These are phyloP conservation scores for Pseudopithomyces maydicus DNA, from an alignment of 2,329 filamentous ascomycete genomes.

Conservation along the genomic window DNA sequence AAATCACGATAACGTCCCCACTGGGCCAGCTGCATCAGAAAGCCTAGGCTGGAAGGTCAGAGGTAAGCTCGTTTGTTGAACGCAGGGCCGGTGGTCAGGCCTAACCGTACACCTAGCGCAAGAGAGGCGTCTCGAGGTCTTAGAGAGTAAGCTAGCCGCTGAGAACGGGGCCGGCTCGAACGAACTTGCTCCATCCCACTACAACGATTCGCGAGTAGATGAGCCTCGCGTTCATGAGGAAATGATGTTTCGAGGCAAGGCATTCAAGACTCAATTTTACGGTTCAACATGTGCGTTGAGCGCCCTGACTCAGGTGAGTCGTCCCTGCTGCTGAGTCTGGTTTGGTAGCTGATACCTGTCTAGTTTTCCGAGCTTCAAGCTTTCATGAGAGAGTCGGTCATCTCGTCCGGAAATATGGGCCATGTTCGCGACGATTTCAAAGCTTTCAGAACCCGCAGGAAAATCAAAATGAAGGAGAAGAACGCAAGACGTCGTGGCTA, in stretches of 20 bases:
- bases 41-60: slow-evolving; percentile 33
- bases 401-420: slow-evolving; percentile 32
- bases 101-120: slow-evolving; percentile 18
- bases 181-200: slow-evolving; percentile 15
- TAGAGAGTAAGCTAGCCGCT: slow-evolving; percentile 36
- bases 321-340: background rate
- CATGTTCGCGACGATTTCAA: slow-evolving; percentile 42
- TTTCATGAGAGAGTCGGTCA: slow-evolving; percentile 40
- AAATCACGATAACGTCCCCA: slow-evolving; percentile 7
- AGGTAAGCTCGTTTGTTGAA: background rate
- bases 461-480: slow-evolving; percentile 30
- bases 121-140: slow-evolving; percentile 34
- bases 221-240: slow-evolving; percentile 37
- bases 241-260: slow-evolving; percentile 50
- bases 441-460: slow-evolving; percentile 34
- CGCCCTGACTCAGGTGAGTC: slow-evolving; percentile 38
- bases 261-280: slow-evolving; percentile 53
- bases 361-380: slow-evolving; percentile 44
- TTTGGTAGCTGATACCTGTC: slow-evolving; percentile 10
- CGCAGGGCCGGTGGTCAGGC: background rate
- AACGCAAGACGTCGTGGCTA: slow-evolving; percentile 17
- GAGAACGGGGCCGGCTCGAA: slow-evolving; percentile 22
- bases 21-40: slow-evolving; percentile 17
- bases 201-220: slow-evolving; percentile 15
- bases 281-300: slow-evolving; percentile 49